A percentile compares a stretch with the other conserved stretches of the same genome.
phyloP scores from a whole-genome alignment of 2,329 filamentous ascomycete genomes.

The Verticillium dahliae region DNA sequence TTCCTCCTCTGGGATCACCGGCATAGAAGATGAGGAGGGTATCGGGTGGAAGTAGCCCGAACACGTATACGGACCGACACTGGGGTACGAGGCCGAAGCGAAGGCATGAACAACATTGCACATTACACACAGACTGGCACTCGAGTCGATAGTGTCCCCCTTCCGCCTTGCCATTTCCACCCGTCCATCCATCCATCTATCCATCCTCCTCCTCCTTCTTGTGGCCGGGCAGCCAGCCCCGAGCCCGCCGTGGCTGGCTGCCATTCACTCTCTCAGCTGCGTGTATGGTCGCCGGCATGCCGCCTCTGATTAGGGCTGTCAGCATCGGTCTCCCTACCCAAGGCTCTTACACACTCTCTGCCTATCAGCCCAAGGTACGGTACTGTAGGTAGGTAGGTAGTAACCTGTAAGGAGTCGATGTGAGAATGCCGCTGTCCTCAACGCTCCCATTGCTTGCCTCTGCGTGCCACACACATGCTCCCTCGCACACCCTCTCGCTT shows the following conservation, averaged over 20 bases:
- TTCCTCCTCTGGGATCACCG: background rate
- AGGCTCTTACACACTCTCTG: too few species aligned
- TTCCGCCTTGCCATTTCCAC: too few species aligned
- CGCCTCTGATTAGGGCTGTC: background rate
- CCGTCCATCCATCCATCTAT: too few species aligned
- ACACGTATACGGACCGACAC: background rate
- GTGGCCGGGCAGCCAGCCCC: background rate
- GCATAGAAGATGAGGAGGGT: too few species aligned
- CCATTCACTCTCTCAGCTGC: too few species aligned
- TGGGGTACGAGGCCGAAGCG: background rate
- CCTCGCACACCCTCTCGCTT: background rate
- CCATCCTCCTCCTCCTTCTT: background rate
- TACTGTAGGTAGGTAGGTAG: too few species aligned
- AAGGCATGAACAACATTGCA: background rate
- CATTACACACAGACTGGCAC: background rate
- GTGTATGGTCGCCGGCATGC: too few species aligned
- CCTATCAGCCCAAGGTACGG: too few species aligned
- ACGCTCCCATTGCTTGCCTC: background rate
- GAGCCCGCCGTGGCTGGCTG: background rate
- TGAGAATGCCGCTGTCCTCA: background rate
- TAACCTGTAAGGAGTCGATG: too few species aligned
- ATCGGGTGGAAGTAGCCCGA: background rate
- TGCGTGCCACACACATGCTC: background rate
- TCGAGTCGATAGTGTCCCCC: background rate
- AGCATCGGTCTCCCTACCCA: too few species aligned